phyloP scores from a whole-genome alignment of 345 rosid species.

The Orychophragmus violaceus region DNA sequence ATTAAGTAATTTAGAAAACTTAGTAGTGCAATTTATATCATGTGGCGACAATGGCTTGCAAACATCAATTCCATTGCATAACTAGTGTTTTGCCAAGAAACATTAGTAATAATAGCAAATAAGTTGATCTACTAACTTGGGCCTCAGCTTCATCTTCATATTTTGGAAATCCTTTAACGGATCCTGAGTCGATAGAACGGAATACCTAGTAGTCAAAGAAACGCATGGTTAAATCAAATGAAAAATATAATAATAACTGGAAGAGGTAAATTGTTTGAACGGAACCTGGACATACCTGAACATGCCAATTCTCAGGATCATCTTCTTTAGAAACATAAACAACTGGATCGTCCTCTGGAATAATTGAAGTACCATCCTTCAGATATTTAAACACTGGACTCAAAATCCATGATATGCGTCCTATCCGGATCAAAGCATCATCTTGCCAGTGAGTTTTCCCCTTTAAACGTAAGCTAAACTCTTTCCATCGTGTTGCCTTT shows the following conservation, averaged over 20 bases:
- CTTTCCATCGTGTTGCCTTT: slow-evolving; percentile 72
- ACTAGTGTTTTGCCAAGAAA: not conserved
- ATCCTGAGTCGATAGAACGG: slow-evolving; percentile 80
- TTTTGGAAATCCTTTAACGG: slow-evolving; percentile 79
- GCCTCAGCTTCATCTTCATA: slow-evolving; percentile 31
- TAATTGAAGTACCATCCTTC: slow-evolving; percentile 36
- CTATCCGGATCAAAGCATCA: slow-evolving; percentile 72
- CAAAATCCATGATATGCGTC: slow-evolving; percentile 86
- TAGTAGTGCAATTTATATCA: slow-evolving; percentile 1
- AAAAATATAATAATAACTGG: too few species aligned
- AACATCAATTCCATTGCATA: not conserved
- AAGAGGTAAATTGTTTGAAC: too few species aligned
- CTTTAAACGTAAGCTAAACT: slow-evolving; percentile 54
- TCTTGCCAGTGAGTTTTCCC: slow-evolving; percentile 64
- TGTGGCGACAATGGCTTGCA: not conserved
- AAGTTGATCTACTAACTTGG: slow-evolving; percentile 42
- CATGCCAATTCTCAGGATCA: slow-evolving; percentile 74
- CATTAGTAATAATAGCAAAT: not conserved
- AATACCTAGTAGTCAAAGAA: slow-evolving; percentile 46
- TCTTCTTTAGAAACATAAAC: slow-evolving; percentile 51
- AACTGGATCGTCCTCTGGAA: slow-evolving; percentile 48
- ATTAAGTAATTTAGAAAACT: slow-evolving; percentile 4
- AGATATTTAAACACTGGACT: slow-evolving; percentile 45
- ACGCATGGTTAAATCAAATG: not conserved
- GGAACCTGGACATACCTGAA: slow-evolving; percentile 49